Conservation (phyloP, 148 eudicot genomes). For the Limonium bicolor region DNA sequence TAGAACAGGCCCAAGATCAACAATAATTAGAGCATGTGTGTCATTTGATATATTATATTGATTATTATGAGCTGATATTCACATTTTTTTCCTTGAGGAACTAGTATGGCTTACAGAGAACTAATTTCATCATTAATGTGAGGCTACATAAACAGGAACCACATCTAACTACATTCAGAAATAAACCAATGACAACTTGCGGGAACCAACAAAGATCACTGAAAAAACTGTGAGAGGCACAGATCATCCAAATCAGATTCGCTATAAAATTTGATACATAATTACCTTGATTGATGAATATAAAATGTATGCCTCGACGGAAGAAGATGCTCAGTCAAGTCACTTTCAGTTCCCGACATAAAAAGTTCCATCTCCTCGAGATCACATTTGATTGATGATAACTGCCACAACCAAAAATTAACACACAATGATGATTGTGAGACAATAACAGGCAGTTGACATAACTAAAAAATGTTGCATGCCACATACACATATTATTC, state of each 20-base stretch:
- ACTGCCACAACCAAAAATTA: slow-evolving; percentile 25
- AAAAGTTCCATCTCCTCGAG: slow-evolving; percentile 91
- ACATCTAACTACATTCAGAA: too few species aligned
- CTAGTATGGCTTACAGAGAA: too few species aligned
- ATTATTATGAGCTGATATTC: too few species aligned
- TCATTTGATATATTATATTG: too few species aligned
- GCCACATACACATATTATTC: neutral
- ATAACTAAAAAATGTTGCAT: neutral
- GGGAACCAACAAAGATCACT: too few species aligned
- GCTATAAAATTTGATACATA: neutral
- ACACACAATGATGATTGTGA: neutral
- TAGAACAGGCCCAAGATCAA: too few species aligned
- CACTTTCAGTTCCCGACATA: slow-evolving; percentile 69
- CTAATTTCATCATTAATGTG: too few species aligned
- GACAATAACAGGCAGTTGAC: neutral
- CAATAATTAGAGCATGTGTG: too few species aligned
- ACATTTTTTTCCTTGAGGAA: too few species aligned
- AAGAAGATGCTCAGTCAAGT: slow-evolving; percentile 91
- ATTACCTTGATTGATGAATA: slow-evolving; percentile 71
- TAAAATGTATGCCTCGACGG: slow-evolving; percentile 71
- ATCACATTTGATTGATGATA: slow-evolving; percentile 62
- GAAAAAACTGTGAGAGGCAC: neutral
- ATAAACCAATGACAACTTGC: too few species aligned
- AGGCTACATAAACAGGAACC: too few species aligned
- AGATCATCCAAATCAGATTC: neutral